A percentile compares a stretch with the other conserved stretches of the same genome.
These are phyloP conservation scores for Ophiostoma quercus DNA, from an alignment of 2,329 filamentous ascomycete species.

Conservation along the genomic window DNA sequence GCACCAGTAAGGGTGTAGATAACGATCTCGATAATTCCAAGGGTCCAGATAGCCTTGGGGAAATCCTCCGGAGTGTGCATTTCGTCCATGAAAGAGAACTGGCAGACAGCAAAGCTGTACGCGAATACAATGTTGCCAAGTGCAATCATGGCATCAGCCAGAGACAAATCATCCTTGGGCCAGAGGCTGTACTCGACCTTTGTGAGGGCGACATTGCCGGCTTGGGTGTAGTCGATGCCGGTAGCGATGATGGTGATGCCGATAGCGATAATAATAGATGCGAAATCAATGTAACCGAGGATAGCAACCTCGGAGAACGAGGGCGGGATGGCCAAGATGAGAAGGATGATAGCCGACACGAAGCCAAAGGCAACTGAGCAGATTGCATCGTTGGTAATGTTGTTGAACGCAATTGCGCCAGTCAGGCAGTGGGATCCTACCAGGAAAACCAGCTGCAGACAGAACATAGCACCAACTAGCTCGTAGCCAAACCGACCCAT, in stretches of 20 bases:
- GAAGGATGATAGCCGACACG: background rate
- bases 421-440: conserved; percentile 14
- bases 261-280: conserved; percentile 6
- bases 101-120: conserved; percentile 14
- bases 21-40: conserved; percentile 8
- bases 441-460: conserved; percentile 13
- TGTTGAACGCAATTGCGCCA: conserved; percentile 14
- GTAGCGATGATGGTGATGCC: conserved; percentile 15
- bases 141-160: conserved; percentile 13
- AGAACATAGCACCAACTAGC: conserved; percentile 10
- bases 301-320: conserved; percentile 14
- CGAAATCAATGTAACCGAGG: conserved; percentile 12
- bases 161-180: conserved; percentile 8
- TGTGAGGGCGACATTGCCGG: conserved; percentile 3
- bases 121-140: conserved; percentile 14
- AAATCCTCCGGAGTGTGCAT: conserved; percentile 14
- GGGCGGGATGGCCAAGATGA: conserved; percentile 12
- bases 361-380: conserved; percentile 14
- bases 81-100: conserved; percentile 16
- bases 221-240: background rate
- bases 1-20: conserved; percentile 13
- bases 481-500: conserved; percentile 15
- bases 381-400: conserved; percentile 13
- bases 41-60: conserved; percentile 13
- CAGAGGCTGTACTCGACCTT: conserved; percentile 9